These are phyloP conservation scores for Ogataea methanolica DNA, from an alignment of 805 yeast species.

Conservation along the genomic window DNA sequence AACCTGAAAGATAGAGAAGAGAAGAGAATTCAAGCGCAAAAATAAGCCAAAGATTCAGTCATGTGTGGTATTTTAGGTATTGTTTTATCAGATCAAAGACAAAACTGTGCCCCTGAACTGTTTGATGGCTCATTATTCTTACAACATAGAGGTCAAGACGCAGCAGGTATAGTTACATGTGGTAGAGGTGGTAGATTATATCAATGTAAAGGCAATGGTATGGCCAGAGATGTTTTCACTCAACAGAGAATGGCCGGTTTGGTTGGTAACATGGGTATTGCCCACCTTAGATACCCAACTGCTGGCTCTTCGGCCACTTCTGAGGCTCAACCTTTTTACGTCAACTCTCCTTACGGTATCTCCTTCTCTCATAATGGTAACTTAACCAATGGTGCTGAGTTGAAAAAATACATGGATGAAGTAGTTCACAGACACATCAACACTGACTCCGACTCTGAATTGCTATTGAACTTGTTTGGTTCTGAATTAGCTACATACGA, in stretches of 20 bases:
- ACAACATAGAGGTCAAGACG: conserved; percentile 98
- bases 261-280: conserved; percentile 92
- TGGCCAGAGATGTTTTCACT: conserved; percentile 97
- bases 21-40: not conserved
- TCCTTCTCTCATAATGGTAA: conserved; percentile 92
- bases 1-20: not conserved
- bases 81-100: conserved; percentile 68
- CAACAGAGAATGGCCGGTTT: conserved; percentile 70
- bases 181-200: conserved; percentile 89
- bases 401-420: conserved; percentile 80
- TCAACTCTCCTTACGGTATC: conserved; percentile 94
- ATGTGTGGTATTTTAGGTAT: conserved; percentile 98
- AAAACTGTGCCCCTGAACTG: conserved; percentile 80
- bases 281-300: conserved; percentile 93
- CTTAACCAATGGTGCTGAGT: conserved; percentile 77
- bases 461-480: conserved; percentile 85
- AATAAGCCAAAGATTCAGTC: not conserved
- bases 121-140: conserved; percentile 89
- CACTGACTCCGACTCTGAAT: conserved; percentile 94
- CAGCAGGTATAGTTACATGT: conserved; percentile 98
- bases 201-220: conserved; percentile 98
- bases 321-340: conserved; percentile 98
- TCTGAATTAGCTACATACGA: conserved; percentile 85
- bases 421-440: conserved; percentile 95
- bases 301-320: conserved; percentile 95